Conservation (phyloP, 352 stramenopile genomes). For the Globisporangium cederbergense region DNA sequence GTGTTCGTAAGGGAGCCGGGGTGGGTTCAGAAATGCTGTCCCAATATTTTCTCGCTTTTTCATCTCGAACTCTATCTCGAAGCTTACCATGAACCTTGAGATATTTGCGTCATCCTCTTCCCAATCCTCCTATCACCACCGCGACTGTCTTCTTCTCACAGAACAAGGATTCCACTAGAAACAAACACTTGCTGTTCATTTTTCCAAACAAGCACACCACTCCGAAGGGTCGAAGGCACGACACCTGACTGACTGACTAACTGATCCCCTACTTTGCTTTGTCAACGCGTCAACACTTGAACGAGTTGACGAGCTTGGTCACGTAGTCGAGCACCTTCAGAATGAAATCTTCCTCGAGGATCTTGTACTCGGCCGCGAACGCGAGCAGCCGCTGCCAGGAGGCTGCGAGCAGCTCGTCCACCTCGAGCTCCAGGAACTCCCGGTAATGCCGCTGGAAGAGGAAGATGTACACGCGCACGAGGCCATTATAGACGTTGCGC, state of each 20-base stretch:
- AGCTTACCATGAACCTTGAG: no score
- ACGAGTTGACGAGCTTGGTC: constrained; percentile 31
- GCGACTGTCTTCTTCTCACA: no score
- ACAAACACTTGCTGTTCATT: background rate
- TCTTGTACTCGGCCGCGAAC: constrained; percentile 57
- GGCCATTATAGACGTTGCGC: constrained; percentile 52
- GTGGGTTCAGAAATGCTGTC: no score
- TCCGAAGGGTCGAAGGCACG: background rate
- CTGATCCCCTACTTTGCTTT: background rate
- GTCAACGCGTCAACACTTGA: constrained; percentile 19
- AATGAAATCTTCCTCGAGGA: constrained; percentile 58
- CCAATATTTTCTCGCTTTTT: no score
- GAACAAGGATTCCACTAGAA: no score
- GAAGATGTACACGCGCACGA: constrained; percentile 69
- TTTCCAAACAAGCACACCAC: background rate
- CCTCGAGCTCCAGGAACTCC: constrained; percentile 55
- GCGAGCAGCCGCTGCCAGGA: constrained; percentile 62
- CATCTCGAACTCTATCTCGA: no score
- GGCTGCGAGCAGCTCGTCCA: constrained; percentile 45
- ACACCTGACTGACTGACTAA: background rate
- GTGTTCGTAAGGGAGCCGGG: no score
- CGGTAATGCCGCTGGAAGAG: constrained; percentile 52
- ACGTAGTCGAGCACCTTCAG: constrained; percentile 55
- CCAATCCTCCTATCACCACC: no score
- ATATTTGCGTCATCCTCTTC: no score